These are phyloP conservation scores for Gamsiella multidivaricata DNA, from an alignment of 192 early-diverging fungal species.

Conservation along the genomic window DNA sequence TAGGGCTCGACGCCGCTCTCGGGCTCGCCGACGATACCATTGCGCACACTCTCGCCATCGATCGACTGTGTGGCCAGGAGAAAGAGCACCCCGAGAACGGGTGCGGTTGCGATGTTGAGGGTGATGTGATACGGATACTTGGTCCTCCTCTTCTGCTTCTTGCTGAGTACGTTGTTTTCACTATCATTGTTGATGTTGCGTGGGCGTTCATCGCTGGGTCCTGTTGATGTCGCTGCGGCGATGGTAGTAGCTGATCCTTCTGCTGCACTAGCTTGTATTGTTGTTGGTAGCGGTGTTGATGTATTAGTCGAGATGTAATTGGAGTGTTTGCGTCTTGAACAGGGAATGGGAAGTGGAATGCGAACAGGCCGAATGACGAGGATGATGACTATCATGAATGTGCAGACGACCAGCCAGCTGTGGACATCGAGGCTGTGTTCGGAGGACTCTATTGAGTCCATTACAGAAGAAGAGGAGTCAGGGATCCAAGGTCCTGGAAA, in stretches of 20 bases:
- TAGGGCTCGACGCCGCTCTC: constrained; percentile 76
- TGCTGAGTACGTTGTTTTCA: background rate
- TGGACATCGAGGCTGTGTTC: constrained; percentile 37
- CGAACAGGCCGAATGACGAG: constrained; percentile 71
- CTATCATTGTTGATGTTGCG: background rate
- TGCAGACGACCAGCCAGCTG: constrained; percentile 70
- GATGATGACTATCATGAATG: constrained; percentile 69
- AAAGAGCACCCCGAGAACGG: constrained; percentile 73
- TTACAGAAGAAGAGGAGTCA: background rate
- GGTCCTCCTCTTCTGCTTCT: background rate
- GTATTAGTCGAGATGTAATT: background rate
- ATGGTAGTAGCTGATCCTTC: too few relatives aligned
- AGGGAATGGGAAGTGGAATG: constrained; percentile 58
- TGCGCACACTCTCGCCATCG: constrained; percentile 36
- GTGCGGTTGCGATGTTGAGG: constrained; percentile 78
- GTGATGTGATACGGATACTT: constrained; percentile 40
- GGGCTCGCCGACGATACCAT: constrained; percentile 44
- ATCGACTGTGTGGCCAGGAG: constrained; percentile 73
- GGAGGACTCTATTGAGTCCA: background rate
- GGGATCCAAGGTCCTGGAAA: too few relatives aligned
- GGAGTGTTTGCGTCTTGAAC: background rate
- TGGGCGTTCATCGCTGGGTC: background rate
- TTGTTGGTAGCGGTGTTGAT: background rate
- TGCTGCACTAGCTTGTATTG: too few relatives aligned
- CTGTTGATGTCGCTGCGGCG: constrained; percentile 2